These are phyloP conservation scores for Plasmopara muralis DNA, from an alignment of 352 stramenopile species.

Conservation along the genomic window DNA sequence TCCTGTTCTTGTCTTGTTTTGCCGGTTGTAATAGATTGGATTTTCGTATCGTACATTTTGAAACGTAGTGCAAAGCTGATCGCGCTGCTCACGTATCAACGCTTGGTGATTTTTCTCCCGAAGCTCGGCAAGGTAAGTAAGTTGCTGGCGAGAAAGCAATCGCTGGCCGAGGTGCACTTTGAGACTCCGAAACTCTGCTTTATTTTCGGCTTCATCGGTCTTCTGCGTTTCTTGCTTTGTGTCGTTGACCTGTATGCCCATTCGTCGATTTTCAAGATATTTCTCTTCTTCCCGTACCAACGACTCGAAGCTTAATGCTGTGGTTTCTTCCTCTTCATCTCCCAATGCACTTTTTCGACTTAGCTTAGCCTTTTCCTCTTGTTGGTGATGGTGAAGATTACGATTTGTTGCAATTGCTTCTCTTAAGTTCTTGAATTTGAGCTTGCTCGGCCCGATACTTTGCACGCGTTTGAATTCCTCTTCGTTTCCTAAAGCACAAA, in stretches of 20 bases:
- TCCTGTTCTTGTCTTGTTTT: conserved; percentile 6
- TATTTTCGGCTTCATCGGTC: conserved; percentile 61
- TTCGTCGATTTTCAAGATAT: no score
- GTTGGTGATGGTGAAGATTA: no score
- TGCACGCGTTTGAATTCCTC: no score
- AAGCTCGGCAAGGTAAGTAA: conserved; percentile 42
- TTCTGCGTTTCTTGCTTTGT: conserved; percentile 77
- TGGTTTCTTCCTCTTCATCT: no score
- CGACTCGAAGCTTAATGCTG: no score
- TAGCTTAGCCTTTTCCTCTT: no score
- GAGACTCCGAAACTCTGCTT: conserved; percentile 84
- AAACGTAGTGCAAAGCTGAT: conserved; percentile 40
- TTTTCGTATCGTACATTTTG: conserved; percentile 23
- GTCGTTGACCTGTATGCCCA: conserved; percentile 34
- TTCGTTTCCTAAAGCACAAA: no score
- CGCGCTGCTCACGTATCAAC: conserved; percentile 27
- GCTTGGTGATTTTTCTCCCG: conserved; percentile 30
- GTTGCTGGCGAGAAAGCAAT: conserved; percentile 45
- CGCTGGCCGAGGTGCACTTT: conserved; percentile 53
- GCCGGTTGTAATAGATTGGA: conserved; percentile 8
- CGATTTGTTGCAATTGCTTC: no score
- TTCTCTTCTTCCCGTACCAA: no score
- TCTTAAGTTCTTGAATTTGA: no score
- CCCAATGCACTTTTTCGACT: no score
- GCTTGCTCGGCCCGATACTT: no score